Base-by-base conservation (phyloP, 805 yeast species). In the Teunomyces barrocoloradensis region DNA sequence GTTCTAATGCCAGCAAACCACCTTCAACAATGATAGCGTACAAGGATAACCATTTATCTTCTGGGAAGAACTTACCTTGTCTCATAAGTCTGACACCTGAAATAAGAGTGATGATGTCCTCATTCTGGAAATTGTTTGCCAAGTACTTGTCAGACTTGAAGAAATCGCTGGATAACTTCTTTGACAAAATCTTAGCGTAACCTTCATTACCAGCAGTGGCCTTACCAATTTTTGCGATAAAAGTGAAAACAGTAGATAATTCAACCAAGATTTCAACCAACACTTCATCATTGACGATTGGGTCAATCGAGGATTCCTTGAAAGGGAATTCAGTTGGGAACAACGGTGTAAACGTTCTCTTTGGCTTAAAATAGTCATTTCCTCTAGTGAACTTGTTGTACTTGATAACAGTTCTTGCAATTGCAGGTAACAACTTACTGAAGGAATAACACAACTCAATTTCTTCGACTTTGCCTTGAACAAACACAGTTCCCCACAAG, bases 221-320 rank as follows among this genome's bases (percentile, higher is more conserved):
- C 49, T 69, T 73, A 6, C 80, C 79, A 48, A 81, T 71, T 55
- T 77, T 79, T 12, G 84, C 68, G 21, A 84, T 65, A 56, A 71
- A 79, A 12, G 82, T 72, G 46, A 83, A 77, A n/a, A 86, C 69
- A 12, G 84, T 76, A 5, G 85, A 73, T 42, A 88, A 61, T 60
- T 89, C 97, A 36, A 87, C 68, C 45, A 89, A 67, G 2, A 85
- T 73, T 60, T 89, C 97, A 23, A 83, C 88, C 47, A 86, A 72
- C 1, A 75, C 69, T 53, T 82, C 87, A 51, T 84, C 87, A 52
- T 81, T 80, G 15, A 87, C 86, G 38, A 83, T 73, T 0, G 95
- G 84, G 59, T 89, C 96, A 53, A 87, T 78, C 0, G 91, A 81
- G 27, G 74, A 58, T 37, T 81, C 84, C 42, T 68, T 66, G 58